phyloP scores from a whole-genome alignment of 768 basidiomycete species.

The Pseudohyphozyma bogoriensis region DNA sequence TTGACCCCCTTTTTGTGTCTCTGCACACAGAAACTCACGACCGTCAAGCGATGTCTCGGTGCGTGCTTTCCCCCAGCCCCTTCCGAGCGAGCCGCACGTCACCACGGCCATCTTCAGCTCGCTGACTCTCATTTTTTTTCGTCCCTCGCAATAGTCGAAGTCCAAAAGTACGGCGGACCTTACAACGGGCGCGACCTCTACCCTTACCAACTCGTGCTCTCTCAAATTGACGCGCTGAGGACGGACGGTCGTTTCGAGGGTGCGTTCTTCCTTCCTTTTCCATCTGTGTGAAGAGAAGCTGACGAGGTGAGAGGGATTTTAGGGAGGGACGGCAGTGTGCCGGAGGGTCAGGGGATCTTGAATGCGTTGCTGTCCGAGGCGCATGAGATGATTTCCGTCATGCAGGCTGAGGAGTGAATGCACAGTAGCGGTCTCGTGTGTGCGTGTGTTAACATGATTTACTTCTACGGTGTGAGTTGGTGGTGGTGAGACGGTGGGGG shows the following conservation, averaged over 20 bases:
- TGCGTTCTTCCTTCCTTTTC: no score
- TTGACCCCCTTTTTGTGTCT: no score
- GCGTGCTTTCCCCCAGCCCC: slow-evolving; percentile 53
- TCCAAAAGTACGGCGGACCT: slow-evolving; percentile 29
- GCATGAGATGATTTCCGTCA: slow-evolving; percentile 16
- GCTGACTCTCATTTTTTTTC: slow-evolving; percentile 52
- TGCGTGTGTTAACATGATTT: no score
- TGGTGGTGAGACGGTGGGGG: background rate
- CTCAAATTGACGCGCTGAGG: slow-evolving; percentile 87
- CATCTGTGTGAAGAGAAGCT: background rate
- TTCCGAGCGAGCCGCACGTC: no score
- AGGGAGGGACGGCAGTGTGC: slow-evolving; percentile 15
- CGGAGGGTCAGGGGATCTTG: slow-evolving; percentile 26
- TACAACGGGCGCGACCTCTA: slow-evolving; percentile 29
- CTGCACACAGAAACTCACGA: slow-evolving; percentile 29
- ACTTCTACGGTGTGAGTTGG: background rate
- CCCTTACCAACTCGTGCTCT: slow-evolving; percentile 35
- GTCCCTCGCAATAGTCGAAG: slow-evolving; percentile 20
- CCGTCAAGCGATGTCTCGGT: slow-evolving; percentile 30
- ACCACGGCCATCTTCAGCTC: no score
- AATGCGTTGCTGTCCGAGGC: slow-evolving; percentile 21
- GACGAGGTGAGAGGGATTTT: no score
- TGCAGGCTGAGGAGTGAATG: slow-evolving; percentile 6
- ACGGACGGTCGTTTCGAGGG: slow-evolving; percentile 77
- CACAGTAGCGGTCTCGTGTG: no score